Base-by-base conservation (phyloP, 257 asterid genomes). In the Fraxinus quadrangulata region DNA sequence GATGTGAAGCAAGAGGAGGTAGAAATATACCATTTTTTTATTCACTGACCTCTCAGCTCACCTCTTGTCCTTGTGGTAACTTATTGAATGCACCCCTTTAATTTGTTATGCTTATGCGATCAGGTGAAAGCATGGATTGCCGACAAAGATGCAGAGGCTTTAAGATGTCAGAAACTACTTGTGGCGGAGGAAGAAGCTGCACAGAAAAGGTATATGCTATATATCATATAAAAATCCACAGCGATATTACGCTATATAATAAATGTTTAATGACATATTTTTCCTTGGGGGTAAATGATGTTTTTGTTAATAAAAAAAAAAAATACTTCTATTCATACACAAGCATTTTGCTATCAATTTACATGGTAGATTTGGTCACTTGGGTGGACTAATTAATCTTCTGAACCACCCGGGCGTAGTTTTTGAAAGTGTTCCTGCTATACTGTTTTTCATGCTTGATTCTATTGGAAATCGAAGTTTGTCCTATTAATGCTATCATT, bases 171-270 rank as follows among this genome's bases (percentile, higher is more conserved):
- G 77, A 90, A 92, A 86, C 90, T 90, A 83, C 99, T 96, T 59
- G 92, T 93, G 85, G 99, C 91, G 88, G 99, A 96, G 85, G 99
- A 93, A 83, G 99, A 96, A 82, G 97, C 96, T 74, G 94, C 89
- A 80, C 88, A 90, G 79, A 88, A 84, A 84, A 87, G 97, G 99
- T 95, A 70, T 42, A 66, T 75, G n/a, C 19, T 28, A 49, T 71
- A 47, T 56, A 28, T 70, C 30, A 77, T 74, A 40, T 51, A 34
- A 14, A 66, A 49, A n/a, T 78, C 67, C 54, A 19, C 36, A 14
- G 59, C 1, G 36, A 47, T 14, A 7, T 54, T 47, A 24, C 14
- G n/a, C 10, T 26, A 31, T 42, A 40, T 71, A 36, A 70, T 70
- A 33, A 33, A 36, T 39, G 34, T 10, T n/a, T 37, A 42, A 39